Percentiles rank a stretch among this genome's conserved stretches.
Evolutionary conservation across 78 protist genomes (phyloP).

Genomic region (Dictyostelium citrinum): DNA sequence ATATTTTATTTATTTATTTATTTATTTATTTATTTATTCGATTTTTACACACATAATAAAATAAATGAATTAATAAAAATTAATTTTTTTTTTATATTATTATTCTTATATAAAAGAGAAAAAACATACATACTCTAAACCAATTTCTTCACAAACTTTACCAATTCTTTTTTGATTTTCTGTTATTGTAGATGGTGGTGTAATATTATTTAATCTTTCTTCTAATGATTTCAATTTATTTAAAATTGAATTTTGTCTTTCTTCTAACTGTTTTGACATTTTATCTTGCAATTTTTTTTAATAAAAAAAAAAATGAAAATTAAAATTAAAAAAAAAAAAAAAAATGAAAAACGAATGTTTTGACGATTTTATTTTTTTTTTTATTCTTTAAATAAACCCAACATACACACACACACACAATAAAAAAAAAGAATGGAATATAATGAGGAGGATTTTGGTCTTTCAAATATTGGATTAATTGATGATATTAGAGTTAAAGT

Average conservation of each 20-base stretch:
- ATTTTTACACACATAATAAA: too few relatives aligned
- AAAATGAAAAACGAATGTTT: background rate
- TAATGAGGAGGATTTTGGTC: background rate
- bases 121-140: background rate
- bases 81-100: too few relatives aligned
- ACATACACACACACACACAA: background rate
- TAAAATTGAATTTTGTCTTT: slow-evolving; percentile 23
- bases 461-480: background rate
- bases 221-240: background rate
- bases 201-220: background rate
- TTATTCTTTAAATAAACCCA: background rate
- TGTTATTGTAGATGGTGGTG: background rate
- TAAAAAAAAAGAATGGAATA: slow-evolving; percentile 17
- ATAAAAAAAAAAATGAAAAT: background rate
- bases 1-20: background rate
- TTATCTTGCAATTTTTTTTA: background rate
- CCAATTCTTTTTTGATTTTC: slow-evolving; percentile 12
- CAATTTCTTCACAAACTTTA: background rate
- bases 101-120: too few relatives aligned
- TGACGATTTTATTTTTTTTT: background rate
- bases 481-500: background rate
- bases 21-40: background rate
- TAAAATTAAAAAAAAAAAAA: background rate
- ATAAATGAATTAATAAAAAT: too few relatives aligned
- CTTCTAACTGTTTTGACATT: background rate